Evolutionary conservation across 108 stramenopile species (phyloP).

Genomic region (Schizochytrium sp.): DNA sequence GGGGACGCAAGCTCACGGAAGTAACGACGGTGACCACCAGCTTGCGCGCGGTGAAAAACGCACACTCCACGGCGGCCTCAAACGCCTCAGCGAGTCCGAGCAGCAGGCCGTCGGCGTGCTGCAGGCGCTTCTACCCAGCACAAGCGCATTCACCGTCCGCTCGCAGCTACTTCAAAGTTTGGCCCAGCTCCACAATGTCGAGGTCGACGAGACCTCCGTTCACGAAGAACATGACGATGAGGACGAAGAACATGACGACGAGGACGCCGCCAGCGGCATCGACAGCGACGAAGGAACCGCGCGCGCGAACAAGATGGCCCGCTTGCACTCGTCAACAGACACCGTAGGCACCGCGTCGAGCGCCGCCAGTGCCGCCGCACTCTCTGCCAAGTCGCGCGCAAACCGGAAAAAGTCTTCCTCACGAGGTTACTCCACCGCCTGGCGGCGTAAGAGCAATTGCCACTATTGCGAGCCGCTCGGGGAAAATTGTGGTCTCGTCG

Average conservation of each 20-base stretch:
- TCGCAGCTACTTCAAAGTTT: not conserved
- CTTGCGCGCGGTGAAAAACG: not conserved
- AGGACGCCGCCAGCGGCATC: no score
- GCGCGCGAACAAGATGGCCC: not conserved
- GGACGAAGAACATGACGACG: no score
- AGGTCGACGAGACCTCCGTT: no score
- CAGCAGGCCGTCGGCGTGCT: not conserved
- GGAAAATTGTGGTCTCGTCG: not conserved
- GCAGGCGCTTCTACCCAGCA: not conserved
- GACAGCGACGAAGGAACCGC: not conserved
- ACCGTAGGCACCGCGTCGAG: not conserved
- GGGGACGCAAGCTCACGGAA: no score
- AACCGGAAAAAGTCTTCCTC: not conserved
- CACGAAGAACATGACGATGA: no score
- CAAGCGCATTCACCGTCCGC: not conserved
- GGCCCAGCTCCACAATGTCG: not conserved
- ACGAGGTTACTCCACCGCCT: not conserved
- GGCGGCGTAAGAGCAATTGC: conserved; percentile 17
- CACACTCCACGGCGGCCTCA: not conserved
- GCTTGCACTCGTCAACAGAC: not conserved
- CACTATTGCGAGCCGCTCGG: conserved; percentile 11
- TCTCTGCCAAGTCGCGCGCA: not conserved
- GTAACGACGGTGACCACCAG: not conserved
- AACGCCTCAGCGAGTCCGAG: not conserved
- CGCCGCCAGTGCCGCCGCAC: not conserved